These are phyloP conservation scores for Nakazawaea peltata DNA, from an alignment of 805 yeast genomes.

Conservation along the genomic window DNA sequence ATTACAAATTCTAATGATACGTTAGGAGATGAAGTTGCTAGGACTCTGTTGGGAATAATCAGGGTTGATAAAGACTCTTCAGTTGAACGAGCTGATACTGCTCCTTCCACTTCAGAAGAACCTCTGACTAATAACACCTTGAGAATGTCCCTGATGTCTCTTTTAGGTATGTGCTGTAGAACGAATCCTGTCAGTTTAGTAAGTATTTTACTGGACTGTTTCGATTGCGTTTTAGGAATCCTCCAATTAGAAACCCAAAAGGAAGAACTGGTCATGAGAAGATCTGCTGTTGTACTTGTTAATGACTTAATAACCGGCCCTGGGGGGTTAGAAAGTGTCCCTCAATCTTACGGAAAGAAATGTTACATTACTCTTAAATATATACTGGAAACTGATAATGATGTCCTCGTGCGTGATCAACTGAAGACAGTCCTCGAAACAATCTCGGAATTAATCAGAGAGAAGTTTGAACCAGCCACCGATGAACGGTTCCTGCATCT, in stretches of 20 bases:
- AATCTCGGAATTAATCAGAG: slow-evolving; percentile 12
- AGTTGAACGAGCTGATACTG: slow-evolving; percentile 38
- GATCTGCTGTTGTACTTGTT: slow-evolving; percentile 67
- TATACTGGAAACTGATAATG: slow-evolving; percentile 39
- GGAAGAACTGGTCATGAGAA: slow-evolving; percentile 51
- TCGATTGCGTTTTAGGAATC: slow-evolving; percentile 76
- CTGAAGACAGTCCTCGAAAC: slow-evolving; percentile 29
- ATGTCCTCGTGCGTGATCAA: slow-evolving; percentile 53
- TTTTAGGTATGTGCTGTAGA: slow-evolving; percentile 67
- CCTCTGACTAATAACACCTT: slow-evolving; percentile 34
- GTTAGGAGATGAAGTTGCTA: slow-evolving; percentile 36
- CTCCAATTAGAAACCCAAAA: slow-evolving; percentile 44
- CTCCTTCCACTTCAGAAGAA: slow-evolving; percentile 68
- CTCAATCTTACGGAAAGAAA: slow-evolving; percentile 36
- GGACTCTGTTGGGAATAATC: slow-evolving; percentile 27
- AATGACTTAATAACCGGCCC: slow-evolving; percentile 46
- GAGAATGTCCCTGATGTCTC: slow-evolving; percentile 81
- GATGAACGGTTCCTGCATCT: too few relatives aligned
- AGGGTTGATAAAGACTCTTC: slow-evolving; percentile 8
- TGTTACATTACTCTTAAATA: slow-evolving; percentile 36
- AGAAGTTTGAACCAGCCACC: background rate
- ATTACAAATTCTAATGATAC: slow-evolving; percentile 41
- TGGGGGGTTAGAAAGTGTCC: slow-evolving; percentile 37
- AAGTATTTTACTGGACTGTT: slow-evolving; percentile 40
- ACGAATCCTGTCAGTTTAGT: slow-evolving; percentile 47